Base-by-base conservation (phyloP, 305 asterid genomes). In the Plantago coronopus region DNA sequence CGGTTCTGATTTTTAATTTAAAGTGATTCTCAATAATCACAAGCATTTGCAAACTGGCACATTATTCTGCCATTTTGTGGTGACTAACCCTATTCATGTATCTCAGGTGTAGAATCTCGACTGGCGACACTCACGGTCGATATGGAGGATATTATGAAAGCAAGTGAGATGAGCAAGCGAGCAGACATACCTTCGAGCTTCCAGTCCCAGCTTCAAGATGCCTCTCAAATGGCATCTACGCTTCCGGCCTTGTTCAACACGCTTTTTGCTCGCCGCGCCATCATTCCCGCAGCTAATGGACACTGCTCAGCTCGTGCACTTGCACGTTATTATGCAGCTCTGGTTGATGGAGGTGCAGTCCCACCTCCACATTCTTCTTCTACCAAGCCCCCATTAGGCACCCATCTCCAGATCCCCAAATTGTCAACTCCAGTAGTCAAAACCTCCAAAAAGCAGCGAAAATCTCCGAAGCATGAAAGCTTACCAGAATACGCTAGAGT, bases 261-360 rank as follows among this genome's bases (percentile, higher is more conserved):
- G 20, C 97, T 93, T 19, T 58, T 77, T 18, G 77, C 84, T 21
- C 97, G 98, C 8, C 98, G 98, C 57, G 69, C 97, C 70, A 87
- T 89, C 61, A 75, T 89, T 68, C 98, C 98, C 43, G 79, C 97
- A 51, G 98, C 94, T 54, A 93, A 93, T 55, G 79, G 74, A 18
- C 98, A 93, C 45, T 93, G 97, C 86, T 89, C 98, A 13, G 98
- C 98, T 29, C 96, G 98, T 63, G 98, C 98, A 47, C 89, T 93
- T 1, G 91, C 97, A 17, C 95, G 96, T 72, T 91, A 86, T 76
- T 91, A 89, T 18, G 96, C 98, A 29, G 84, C 98, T 44, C 91
- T 91, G 0, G 95, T 83, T 19, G 96, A 89, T 47, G 64, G 66
- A 29, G 97, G 98, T 6, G 48, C 65, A 9, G 61, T 89, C 44